Conservation (phyloP, 345 rosid genomes). For the Pugionium cornutum region DNA sequence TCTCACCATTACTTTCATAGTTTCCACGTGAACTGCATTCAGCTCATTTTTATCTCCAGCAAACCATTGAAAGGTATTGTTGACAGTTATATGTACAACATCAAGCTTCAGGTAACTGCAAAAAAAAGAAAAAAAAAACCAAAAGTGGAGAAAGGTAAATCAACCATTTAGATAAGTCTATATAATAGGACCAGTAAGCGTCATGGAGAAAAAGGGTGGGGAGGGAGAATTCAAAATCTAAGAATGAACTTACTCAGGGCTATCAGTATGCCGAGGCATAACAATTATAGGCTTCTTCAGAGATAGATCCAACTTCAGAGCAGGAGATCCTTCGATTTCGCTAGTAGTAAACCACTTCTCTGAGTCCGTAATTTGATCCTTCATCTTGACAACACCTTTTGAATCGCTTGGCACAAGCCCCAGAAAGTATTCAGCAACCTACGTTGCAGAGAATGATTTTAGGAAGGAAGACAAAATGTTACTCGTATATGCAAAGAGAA, state of each 20-base stretch:
- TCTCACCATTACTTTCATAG: slow-evolving; percentile 79
- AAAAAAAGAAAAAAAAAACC: slow-evolving; percentile 33
- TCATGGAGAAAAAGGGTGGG: neutral
- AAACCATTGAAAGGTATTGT: slow-evolving; percentile 84
- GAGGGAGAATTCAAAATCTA: slow-evolving; percentile 25
- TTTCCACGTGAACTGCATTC: slow-evolving; percentile 83
- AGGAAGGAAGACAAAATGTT: slow-evolving; percentile 39
- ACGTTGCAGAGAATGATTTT: slow-evolving; percentile 38
- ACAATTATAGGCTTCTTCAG: slow-evolving; percentile 88
- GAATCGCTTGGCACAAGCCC: slow-evolving; percentile 83
- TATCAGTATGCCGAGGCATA: slow-evolving; percentile 92
- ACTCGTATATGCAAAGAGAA: slow-evolving; percentile 22
- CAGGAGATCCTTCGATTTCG: slow-evolving; percentile 95
- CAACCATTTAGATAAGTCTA: slow-evolving; percentile 11
- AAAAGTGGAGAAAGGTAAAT: slow-evolving; percentile 21
- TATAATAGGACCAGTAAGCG: slow-evolving; percentile 24
- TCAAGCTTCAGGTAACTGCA: slow-evolving; percentile 94
- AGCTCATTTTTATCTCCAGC: slow-evolving; percentile 70
- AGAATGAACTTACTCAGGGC: slow-evolving; percentile 71
- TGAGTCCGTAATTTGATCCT: slow-evolving; percentile 83
- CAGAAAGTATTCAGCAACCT: slow-evolving; percentile 84
- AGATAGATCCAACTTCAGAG: slow-evolving; percentile 87
- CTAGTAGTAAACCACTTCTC: slow-evolving; percentile 87
- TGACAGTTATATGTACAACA: slow-evolving; percentile 87
- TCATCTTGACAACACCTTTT: slow-evolving; percentile 65